These are phyloP conservation scores for Fusarium incarnatum DNA, from an alignment of 2,329 filamentous ascomycete species.

Conservation along the genomic window DNA sequence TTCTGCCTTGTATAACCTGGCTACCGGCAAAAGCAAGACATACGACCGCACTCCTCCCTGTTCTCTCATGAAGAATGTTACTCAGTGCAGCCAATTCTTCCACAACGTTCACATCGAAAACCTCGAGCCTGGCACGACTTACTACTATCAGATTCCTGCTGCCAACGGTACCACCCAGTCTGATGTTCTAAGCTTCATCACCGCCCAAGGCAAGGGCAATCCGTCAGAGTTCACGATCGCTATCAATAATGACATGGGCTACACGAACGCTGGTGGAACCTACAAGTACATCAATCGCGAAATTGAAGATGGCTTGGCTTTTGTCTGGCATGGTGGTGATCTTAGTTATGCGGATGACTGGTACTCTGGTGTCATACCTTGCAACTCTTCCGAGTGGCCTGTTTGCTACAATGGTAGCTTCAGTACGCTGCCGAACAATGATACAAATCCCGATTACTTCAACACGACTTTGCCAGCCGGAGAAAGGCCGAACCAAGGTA, in stretches of 20 bases:
- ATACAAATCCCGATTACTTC: neutral
- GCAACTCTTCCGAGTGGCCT: neutral
- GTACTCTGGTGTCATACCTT: conserved; percentile 4
- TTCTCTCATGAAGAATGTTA: neutral
- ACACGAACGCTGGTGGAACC: neutral
- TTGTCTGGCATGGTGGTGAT: conserved; percentile 9
- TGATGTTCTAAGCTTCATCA: neutral
- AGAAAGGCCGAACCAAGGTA: neutral
- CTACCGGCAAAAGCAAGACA: neutral
- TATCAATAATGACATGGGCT: neutral
- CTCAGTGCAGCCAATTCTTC: conserved; percentile 4
- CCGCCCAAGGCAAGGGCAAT: neutral
- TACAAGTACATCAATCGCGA: neutral
- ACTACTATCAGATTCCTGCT: neutral
- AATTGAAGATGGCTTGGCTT: rapidly evolving
- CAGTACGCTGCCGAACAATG: neutral
- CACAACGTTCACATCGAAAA: neutral
- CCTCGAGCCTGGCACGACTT: neutral
- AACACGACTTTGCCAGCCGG: rapidly evolving
- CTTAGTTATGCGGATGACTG: conserved; percentile 11
- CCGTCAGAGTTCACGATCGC: neutral
- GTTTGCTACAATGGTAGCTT: conserved; percentile 7
- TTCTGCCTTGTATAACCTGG: neutral
- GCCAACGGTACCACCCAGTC: neutral
- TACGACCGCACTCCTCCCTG: neutral